Evolutionary conservation across 176 grass and related monocot genomes (phyloP).

Genomic region (Sorghum bicolor): Sorghum_bicolor_NCBIv3 NC_012878.2:50139501-50140000

Average conservation of each 20-base stretch:
- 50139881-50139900: conserved; percentile 15
- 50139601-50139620: background rate
- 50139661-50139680: background rate
- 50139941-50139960: conserved; percentile 34
- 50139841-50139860: conserved; percentile 42
- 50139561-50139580: conserved; percentile 21
- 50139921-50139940: conserved; percentile 16
- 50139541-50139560: background rate
- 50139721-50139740: background rate
- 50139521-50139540: conserved; percentile 19
- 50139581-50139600: conserved; percentile 1
- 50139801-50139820: conserved; percentile 25
- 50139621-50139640: background rate
- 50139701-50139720: background rate
- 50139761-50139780: background rate
- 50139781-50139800: background rate
- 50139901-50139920: conserved; percentile 26
- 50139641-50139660: background rate
- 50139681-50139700: background rate
- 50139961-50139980: conserved; percentile 49
- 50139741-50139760: background rate
- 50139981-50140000: conserved; percentile 47
- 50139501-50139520: conserved; percentile 2
- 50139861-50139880: conserved; percentile 33
- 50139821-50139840: conserved; percentile 25